Base-by-base conservation (phyloP, 169 alveolate genomes). In the Babesia bovis region DNA sequence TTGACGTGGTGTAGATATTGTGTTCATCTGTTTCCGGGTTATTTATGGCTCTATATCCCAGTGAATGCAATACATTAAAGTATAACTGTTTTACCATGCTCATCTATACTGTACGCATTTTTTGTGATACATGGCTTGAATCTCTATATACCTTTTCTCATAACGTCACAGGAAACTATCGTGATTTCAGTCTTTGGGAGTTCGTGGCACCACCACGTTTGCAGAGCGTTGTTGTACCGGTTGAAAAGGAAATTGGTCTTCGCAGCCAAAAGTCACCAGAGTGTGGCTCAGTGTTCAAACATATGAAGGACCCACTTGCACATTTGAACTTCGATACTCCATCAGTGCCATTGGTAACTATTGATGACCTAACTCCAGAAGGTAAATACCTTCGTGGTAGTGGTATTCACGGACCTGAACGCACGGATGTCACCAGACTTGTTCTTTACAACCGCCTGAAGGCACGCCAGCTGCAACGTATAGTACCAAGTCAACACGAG, bases 381-480 rank as follows among this genome's bases (percentile, higher is more conserved):
- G 76, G 74, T 15, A 87, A 84, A 78, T 73, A 58, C 25, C 86
- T 93, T 25, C 85, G 96, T n/a, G 96, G 96, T 12, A 67, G 85
- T 35, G 96, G 94, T 15, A 70, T 90, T 21, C 96, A 93, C 53
- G 96, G 96, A 10, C 96, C 96, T 9, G 96, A 93, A 84, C 66
- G 93, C 66, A 88, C 91, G 21, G 96, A 93, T 52, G 89, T 86
- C 40, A 57, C 90, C 52, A 33, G 93, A 56, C 84, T 92, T 42
- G 91, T 82, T 45, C 78, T 93, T 74, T 93, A 85, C 91, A 93
- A 93, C 85, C 75, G 96, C 13, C 85, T 93, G 71, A 91, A 89
- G 75, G 93, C 87, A 65, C 66, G 85, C 63, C 92, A 93, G 56
- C 90, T 92, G 17, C 95, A 90, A 52, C 89, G 96, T 42, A 78